A percentile compares a stretch with the other conserved stretches of the same genome.
Conservation (phyloP, 805 yeast genomes). For the Starmera quercuum region DNA sequence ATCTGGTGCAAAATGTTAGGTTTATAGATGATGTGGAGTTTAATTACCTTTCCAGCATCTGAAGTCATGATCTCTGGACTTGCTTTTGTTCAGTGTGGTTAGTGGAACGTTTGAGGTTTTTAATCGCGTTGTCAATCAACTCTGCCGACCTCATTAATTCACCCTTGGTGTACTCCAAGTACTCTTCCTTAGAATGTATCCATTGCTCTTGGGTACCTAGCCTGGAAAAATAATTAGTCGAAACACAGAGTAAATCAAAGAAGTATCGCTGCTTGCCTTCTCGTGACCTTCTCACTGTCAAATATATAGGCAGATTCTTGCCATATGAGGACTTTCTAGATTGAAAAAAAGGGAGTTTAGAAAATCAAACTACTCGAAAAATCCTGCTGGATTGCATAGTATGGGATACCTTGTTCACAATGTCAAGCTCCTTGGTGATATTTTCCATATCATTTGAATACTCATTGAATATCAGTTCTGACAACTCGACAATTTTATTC, state of each 20-base stretch:
- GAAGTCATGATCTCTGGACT: background rate
- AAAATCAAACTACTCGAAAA: background rate
- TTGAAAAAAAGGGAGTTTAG: background rate
- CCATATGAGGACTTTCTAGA: constrained; percentile 17
- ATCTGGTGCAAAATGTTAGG: constrained; percentile 9
- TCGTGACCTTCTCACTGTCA: constrained; percentile 15
- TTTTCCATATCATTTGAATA: constrained; percentile 15
- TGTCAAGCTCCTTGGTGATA: constrained; percentile 15
- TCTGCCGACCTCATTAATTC: constrained; percentile 17
- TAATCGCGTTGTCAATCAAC: constrained; percentile 16
- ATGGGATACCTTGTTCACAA: constrained; percentile 10
- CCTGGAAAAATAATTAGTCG: background rate
- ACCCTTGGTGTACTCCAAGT: constrained; percentile 10
- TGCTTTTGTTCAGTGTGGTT: background rate
- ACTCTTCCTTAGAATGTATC: constrained; percentile 15
- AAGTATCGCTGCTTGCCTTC: constrained; percentile 2
- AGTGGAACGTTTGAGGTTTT: constrained; percentile 6
- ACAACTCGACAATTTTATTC: background rate
- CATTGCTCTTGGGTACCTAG: constrained; percentile 14
- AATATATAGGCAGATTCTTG: constrained; percentile 18
- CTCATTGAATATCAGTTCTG: constrained; percentile 4
- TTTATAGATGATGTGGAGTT: constrained; percentile 2
- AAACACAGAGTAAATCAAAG: background rate
- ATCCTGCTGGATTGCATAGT: background rate
- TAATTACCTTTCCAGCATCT: constrained; percentile 1